A percentile compares a stretch with the other conserved stretches of the same genome.
These are phyloP conservation scores for Wickerhamiella lipophila DNA, from an alignment of 805 yeast genomes.

Conservation along the genomic window DNA sequence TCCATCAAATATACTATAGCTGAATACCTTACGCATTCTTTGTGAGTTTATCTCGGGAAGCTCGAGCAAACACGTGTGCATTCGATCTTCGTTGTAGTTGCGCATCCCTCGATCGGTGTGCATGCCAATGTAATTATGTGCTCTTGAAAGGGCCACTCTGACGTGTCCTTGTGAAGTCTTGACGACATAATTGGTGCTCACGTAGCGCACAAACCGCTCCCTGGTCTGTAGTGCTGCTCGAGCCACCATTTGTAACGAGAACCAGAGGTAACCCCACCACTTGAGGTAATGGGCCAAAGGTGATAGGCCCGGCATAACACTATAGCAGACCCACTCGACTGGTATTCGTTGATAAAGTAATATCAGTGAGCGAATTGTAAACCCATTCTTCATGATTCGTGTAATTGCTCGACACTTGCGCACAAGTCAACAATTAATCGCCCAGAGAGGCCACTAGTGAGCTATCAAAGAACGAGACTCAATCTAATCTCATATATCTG, in stretches of 20 bases:
- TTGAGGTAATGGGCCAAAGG: not conserved
- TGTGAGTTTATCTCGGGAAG: constrained; percentile 28
- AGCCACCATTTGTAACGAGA: constrained; percentile 1
- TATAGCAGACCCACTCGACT: too few species aligned
- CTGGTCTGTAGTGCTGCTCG: constrained; percentile 3
- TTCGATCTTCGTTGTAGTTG: constrained; percentile 67
- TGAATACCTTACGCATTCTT: constrained; percentile 37
- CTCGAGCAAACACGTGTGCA: constrained; percentile 49
- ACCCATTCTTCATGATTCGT: too few species aligned
- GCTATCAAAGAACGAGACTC: too few species aligned
- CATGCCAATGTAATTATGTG: constrained; percentile 73
- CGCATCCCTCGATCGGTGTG: constrained; percentile 63
- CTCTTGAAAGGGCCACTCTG: constrained; percentile 45
- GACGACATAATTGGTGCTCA: constrained; percentile 17
- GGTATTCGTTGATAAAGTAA: too few species aligned
- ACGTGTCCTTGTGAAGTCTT: constrained; percentile 23
- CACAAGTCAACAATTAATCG: too few species aligned
- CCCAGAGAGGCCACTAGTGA: too few species aligned
- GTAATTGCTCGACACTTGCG: too few species aligned
- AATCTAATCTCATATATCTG: too few species aligned
- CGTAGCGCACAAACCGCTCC: constrained; percentile 4
- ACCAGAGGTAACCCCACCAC: not conserved
- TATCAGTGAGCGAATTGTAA: too few species aligned
- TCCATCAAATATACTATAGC: constrained; percentile 77
- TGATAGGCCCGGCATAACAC: too few species aligned